Evolutionary conservation across 371 early-diverging fungal species (phyloP).

Genomic region (Circinella minor): DNA sequence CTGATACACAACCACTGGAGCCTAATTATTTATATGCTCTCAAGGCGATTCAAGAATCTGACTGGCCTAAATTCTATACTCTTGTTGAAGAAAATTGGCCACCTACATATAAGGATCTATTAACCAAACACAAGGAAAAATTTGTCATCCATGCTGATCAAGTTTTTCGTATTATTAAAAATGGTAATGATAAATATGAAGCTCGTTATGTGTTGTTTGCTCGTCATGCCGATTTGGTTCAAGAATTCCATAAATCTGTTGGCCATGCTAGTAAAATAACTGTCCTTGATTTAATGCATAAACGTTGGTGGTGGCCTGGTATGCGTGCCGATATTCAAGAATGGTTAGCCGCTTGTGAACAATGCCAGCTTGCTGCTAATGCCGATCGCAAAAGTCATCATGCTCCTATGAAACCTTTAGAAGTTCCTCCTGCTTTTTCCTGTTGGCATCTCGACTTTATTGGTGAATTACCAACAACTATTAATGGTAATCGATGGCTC

Average conservation of each 20-base stretch:
- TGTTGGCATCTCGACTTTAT: constrained; percentile 38
- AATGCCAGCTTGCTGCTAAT: constrained; percentile 22
- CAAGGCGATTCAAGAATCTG: not conserved
- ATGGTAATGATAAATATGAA: not conserved
- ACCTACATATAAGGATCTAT: not conserved
- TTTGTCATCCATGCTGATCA: constrained; percentile 1
- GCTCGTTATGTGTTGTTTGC: constrained; percentile 13
- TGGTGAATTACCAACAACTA: constrained; percentile 21
- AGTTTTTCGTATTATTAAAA: constrained; percentile 7
- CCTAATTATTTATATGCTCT: constrained; percentile 24
- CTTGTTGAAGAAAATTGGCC: constrained; percentile 8
- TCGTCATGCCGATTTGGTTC: constrained; percentile 15
- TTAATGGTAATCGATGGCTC: constrained; percentile 19
- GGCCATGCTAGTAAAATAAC: constrained; percentile 20
- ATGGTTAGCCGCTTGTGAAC: constrained; percentile 14
- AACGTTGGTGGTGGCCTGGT: constrained; percentile 30
- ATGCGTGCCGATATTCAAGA: constrained; percentile 19
- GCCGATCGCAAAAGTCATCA: constrained; percentile 14
- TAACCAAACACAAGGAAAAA: constrained; percentile 5
- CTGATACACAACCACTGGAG: constrained; percentile 12
- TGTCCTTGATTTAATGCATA: constrained; percentile 14
- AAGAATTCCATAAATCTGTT: constrained; percentile 19
- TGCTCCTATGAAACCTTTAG: constrained; percentile 15
- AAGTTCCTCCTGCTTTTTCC: constrained; percentile 14
- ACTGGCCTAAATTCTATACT: constrained; percentile 29